These are phyloP conservation scores for Delitschia confertaspora DNA, from an alignment of 495 filamentous ascomycete genomes.

Conservation along the genomic window DNA sequence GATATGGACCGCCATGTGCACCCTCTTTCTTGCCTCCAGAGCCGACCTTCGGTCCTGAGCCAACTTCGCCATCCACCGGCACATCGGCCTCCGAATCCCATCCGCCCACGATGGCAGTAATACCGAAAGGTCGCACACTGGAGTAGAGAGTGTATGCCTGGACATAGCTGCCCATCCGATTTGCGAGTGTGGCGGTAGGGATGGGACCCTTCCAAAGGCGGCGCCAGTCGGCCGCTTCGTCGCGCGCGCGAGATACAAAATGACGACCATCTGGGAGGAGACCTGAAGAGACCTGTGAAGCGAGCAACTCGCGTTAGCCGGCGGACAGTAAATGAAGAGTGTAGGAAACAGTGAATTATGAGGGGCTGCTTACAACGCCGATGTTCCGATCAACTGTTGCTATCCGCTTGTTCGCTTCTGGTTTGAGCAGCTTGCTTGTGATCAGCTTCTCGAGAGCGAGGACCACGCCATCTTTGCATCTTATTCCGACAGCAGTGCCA, in stretches of 20 bases:
- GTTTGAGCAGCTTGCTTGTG: conserved; percentile 87
- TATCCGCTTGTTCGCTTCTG: conserved; percentile 91
- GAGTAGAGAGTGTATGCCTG: conserved; percentile 97
- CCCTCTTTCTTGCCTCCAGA: conserved; percentile 70
- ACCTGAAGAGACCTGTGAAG: conserved; percentile 72
- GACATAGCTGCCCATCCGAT: conserved; percentile 86
- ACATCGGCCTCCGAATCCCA: conserved; percentile 78
- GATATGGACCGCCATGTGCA: conserved; percentile 75
- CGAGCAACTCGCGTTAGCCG: background rate
- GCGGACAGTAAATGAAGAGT: background rate
- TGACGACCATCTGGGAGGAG: conserved; percentile 91
- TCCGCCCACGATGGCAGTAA: conserved; percentile 87
- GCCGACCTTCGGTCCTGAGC: conserved; percentile 63
- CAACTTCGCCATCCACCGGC: conserved; percentile 80
- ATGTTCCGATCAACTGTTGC: conserved; percentile 88
- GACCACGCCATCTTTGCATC: conserved; percentile 95
- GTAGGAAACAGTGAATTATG: conserved; percentile 4
- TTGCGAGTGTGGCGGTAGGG: conserved; percentile 72
- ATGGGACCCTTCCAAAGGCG: conserved; percentile 86
- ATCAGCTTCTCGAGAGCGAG: conserved; percentile 95
- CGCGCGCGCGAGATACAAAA: conserved; percentile 86
- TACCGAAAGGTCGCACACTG: conserved; percentile 89
- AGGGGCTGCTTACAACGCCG: conserved; percentile 62
- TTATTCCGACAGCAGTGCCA: conserved; percentile 90
- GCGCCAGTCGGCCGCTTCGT: conserved; percentile 86